Base-by-base conservation (phyloP, 1,139 yeast genomes). In the Lodderomyces oxycetoniae region DNA sequence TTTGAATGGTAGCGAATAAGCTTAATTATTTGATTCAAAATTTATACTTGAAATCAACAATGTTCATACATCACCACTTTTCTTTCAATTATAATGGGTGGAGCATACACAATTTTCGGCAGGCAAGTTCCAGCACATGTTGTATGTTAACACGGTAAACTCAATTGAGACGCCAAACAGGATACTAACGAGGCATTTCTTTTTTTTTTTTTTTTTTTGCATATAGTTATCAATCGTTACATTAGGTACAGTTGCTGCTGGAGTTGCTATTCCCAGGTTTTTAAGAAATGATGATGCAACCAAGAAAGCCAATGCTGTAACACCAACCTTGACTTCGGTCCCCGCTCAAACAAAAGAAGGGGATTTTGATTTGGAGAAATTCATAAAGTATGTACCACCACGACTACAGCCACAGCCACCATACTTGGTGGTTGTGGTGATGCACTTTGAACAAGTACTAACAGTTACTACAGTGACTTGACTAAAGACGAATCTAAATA, bases 321-420 rank as follows among this genome's bases (percentile, higher is more conserved):
- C 61, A 16, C 55, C 65, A 27, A n/a, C n/a, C n/a, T n/a, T n/a
- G n/a, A n/a, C n/a, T n/a, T 56, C 58, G 16, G 49, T 60, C 17
- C 51, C 38, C 7, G 34, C 63, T 19, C 60, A 54, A 15, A 28
- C 57, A 26, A 59, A 63, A 41, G 71, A 63, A 40, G 78, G 68
- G n/a, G 84, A 78, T 35, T 61, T 79, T 37, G 83, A 78, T 47
- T 70, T 77, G 41, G 85, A 77, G 49, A 74, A 76, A 52, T 59
- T 74, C 48, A 57, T 79, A 47, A 70, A 67, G 79, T 74, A 63
- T 47, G 79, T 72, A 55, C 37, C 13, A 13, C 14, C 3, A 10
- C 6, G 14, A 9, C 4, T 14, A 14, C 21, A 26, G 8, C 16
- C 13, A n/a, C 4, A 4, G n/a, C 20, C 17, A 7, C 4, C 11